Base-by-base conservation (phyloP, 2,329 filamentous ascomycete genomes). In the Nigrospora osmanthi region DNA sequence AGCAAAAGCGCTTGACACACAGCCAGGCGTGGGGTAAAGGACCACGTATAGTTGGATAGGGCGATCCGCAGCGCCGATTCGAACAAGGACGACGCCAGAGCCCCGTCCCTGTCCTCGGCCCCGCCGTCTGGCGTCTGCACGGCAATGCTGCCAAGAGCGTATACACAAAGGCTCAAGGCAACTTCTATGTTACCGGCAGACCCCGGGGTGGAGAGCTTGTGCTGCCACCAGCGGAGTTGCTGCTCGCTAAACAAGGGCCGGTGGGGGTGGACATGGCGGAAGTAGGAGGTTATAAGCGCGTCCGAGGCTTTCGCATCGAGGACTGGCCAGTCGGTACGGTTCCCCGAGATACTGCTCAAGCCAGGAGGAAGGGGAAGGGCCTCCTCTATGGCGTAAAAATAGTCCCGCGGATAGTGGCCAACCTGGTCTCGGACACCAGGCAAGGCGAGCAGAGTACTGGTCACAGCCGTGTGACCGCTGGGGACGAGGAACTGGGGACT, bases 401-500 rank as follows among this genome's bases (percentile, higher is more conserved):
- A 63, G 33, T 61, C 58, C 16, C 52, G 58, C 1, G 59, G 55
- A 31, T 62, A 63, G 9, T 60, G 55, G 7, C 59, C 59, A 17
- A 66, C 44, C 17, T 58, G 45, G n/a, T 60, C 57, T 32, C 57
- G 59, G 15, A 66, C 53, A 23, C 54, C 52, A 11, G 63, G 61
- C n/a, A 62, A 47, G 1, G 60, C 55, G 12, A 68, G 54, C 6
- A 68, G 54, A 14, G 62, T 59, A 35, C 49, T 61, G 3, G 61
- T 54, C 15, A 64, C 48, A 11, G 60, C 59, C 17, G 59, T 59
- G 49, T 66, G 60, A 34, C 59, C 59, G 35, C 55, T 55, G 0
- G 64, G 65, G 16, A 68, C 64, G 14, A 66, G 53, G 43, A 67
- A 66, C 34, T 64, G 60, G 11, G 55, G 53, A n/a, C 56, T 54